Conservation (phyloP, 345 rosid genomes). For the Noccaea caerulescens region DNA sequence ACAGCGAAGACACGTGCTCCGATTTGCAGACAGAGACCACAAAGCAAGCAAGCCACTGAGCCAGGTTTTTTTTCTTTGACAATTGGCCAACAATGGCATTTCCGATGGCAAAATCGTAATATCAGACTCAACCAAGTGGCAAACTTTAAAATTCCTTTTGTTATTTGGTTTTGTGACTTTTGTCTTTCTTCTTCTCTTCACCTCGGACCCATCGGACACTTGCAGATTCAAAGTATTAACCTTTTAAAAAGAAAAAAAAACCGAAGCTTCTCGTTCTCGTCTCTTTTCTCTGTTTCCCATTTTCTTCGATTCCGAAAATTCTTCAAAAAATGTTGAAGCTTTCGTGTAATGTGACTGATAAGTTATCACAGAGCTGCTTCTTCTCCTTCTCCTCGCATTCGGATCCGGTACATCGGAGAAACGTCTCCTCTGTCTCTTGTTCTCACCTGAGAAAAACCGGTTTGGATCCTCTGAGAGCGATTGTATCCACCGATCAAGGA, state of each 20-base stretch:
- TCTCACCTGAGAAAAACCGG: slow-evolving; percentile 23
- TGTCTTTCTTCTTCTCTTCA: slow-evolving; percentile 9
- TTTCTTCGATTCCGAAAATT: neutral
- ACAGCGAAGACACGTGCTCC: slow-evolving; percentile 36
- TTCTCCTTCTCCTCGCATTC: slow-evolving; percentile 59
- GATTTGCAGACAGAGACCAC: neutral
- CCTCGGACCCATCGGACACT: slow-evolving; percentile 57
- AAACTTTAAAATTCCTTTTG: neutral
- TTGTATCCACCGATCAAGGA: slow-evolving; percentile 46
- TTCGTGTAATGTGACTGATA: slow-evolving; percentile 55
- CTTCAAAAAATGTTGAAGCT: slow-evolving; percentile 56
- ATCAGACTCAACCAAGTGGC: slow-evolving; percentile 21
- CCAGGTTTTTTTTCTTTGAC: slow-evolving; percentile 30
- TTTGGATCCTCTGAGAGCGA: slow-evolving; percentile 40
- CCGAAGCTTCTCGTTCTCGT: slow-evolving; percentile 23
- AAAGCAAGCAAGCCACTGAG: slow-evolving; percentile 13
- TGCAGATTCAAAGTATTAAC: slow-evolving; percentile 23
- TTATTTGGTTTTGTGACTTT: neutral
- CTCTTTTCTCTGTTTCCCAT: neutral
- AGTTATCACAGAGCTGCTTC: slow-evolving; percentile 43
- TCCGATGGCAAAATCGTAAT: slow-evolving; percentile 41
- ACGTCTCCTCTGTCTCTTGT: slow-evolving; percentile 30
- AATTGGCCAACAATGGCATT: slow-evolving; percentile 30
- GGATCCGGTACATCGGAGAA: slow-evolving; percentile 31
- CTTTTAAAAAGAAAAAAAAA: neutral